Evolutionary conservation across 164 flowering plant genomes (phyloP).

Genomic region (Dillenia suffruticosa): DNA sequence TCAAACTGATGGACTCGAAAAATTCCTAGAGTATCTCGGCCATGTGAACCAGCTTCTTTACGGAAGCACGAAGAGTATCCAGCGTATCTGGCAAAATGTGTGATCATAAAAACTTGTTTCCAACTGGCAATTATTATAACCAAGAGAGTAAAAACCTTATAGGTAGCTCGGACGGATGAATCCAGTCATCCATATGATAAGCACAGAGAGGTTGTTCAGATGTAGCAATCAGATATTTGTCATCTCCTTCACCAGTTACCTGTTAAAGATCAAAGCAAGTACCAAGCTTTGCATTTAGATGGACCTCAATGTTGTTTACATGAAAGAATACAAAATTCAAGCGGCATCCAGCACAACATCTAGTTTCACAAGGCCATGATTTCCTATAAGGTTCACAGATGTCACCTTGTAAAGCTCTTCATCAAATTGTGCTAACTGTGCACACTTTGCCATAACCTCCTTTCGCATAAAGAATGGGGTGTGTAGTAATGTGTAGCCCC

Average conservation of each 20-base stretch:
- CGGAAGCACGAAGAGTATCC: conserved; percentile 96
- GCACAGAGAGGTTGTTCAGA: conserved; percentile 98
- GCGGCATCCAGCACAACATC: no score
- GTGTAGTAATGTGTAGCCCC: conserved; percentile 57
- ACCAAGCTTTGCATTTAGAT: no score
- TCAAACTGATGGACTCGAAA: conserved; percentile 97
- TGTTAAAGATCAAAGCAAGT: conserved; percentile 20
- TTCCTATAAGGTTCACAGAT: not conserved
- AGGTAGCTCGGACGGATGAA: conserved; percentile 87
- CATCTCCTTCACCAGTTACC: conserved; percentile 99
- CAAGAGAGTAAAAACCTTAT: conserved; percentile 41
- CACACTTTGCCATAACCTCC: conserved; percentile 95
- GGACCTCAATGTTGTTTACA: no score
- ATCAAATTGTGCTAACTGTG: conserved; percentile 95
- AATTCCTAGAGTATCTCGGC: conserved; percentile 91
- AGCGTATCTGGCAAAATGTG: conserved; percentile 58
- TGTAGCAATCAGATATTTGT: conserved; percentile 92
- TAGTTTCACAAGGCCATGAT: not conserved
- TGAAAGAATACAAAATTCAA: no score
- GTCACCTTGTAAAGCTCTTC: conserved; percentile 97
- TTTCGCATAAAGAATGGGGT: conserved; percentile 97
- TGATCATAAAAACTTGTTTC: conserved; percentile 8
- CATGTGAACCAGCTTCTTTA: conserved; percentile 98
- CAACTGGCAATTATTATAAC: not conserved
- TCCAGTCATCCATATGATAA: conserved; percentile 91